These are phyloP conservation scores for Neofusicoccum cordaticola DNA, from an alignment of 2,329 filamentous ascomycete genomes.

Conservation along the genomic window DNA sequence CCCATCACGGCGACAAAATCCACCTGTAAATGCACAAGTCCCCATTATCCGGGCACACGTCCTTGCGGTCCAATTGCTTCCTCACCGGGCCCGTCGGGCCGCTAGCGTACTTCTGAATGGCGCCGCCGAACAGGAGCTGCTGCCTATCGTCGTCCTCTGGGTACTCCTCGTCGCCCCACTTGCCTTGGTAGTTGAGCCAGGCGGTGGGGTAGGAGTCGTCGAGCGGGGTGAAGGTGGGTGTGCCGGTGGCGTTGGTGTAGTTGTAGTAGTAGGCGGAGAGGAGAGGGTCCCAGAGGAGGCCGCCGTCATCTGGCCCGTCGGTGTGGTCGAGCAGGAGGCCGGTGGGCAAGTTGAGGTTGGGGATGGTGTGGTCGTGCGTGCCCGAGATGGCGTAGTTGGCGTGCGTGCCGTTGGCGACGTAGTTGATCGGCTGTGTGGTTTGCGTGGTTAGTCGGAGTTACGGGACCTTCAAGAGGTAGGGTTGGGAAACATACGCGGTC, in stretches of 20 bases:
- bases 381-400: slow-evolving; percentile 62
- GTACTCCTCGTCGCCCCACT: slow-evolving; percentile 63
- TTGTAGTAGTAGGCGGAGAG: slow-evolving; percentile 56
- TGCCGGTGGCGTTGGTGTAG: slow-evolving; percentile 38
- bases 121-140: slow-evolving; percentile 38
- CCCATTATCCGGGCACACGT: slow-evolving; percentile 56
- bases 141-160: slow-evolving; percentile 51
- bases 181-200: slow-evolving; percentile 57
- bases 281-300: slow-evolving; percentile 60
- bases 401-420: slow-evolving; percentile 60
- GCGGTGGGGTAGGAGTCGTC: slow-evolving; percentile 47
- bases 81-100: slow-evolving; percentile 62
- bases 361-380: slow-evolving; percentile 62
- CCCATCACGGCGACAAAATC: slow-evolving; percentile 32
- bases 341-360: slow-evolving; percentile 55
- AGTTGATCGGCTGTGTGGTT: slow-evolving; percentile 48
- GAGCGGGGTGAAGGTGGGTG: slow-evolving; percentile 48
- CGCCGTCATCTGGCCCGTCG: slow-evolving; percentile 55
- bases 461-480: background rate
- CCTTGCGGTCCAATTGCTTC: slow-evolving; percentile 55
- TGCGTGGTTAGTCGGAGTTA: no score
- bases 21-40: slow-evolving; percentile 45
- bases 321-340: slow-evolving; percentile 53
- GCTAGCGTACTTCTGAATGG: slow-evolving; percentile 48
- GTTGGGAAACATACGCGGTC: slow-evolving; percentile 33